Evolutionary conservation across 2,329 filamentous ascomycete genomes (phyloP).

Genomic region (Fusarium nelsonii): DNA sequence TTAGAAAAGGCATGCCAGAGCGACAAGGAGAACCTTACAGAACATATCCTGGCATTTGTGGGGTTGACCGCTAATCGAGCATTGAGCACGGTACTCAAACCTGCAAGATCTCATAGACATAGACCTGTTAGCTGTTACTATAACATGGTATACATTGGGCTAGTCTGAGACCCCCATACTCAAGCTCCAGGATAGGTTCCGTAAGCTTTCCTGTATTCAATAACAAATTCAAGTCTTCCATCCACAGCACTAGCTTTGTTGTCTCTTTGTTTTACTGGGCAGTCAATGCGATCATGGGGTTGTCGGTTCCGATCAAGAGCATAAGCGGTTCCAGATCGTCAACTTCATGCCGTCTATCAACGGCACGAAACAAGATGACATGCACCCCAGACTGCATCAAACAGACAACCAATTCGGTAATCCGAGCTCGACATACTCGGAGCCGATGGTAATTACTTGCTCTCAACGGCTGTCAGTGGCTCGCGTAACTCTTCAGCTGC

Average conservation of each 20-base stretch:
- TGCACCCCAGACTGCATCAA: conserved; percentile 15
- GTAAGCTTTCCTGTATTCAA: not conserved
- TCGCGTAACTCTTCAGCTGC: conserved; percentile 31
- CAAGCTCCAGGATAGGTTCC: conserved; percentile 24
- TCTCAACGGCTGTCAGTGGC: conserved; percentile 26
- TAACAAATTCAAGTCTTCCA: not conserved
- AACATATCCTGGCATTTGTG: conserved; percentile 17
- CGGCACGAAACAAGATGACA: conserved; percentile 13
- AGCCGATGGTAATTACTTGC: conserved; percentile 4
- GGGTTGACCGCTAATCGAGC: conserved; percentile 25
- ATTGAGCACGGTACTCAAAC: conserved; percentile 18
- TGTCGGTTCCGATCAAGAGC: conserved; percentile 15
- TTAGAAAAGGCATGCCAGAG: not conserved
- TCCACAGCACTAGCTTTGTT: not conserved
- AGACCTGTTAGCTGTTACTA: not conserved
- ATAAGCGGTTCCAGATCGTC: not conserved
- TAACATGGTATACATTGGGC: not conserved
- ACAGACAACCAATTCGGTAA: conserved; percentile 3
- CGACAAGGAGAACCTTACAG: conserved; percentile 21
- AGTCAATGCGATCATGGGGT: not conserved
- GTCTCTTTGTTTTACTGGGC: not conserved
- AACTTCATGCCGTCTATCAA: conserved; percentile 22
- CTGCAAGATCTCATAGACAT: conserved; percentile 17
- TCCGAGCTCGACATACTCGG: conserved; percentile 8
- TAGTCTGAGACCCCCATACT: conserved; percentile 6